phyloP scores from a whole-genome alignment of 768 basidiomycete genomes.

The Boletus vinaceobasis region DNA sequence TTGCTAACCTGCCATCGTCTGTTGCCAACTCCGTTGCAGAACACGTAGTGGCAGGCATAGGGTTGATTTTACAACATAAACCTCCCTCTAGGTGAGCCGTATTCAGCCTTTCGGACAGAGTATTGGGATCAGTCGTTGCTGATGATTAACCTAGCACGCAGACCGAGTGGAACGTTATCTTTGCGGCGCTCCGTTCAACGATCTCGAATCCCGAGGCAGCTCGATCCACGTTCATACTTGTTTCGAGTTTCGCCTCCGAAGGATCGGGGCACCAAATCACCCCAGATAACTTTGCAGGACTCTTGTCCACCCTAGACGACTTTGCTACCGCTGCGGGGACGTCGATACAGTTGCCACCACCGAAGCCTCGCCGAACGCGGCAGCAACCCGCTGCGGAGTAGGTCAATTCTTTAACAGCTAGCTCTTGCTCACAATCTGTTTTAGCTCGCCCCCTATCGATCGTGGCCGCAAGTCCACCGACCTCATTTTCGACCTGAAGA shows the following conservation, averaged over 20 bases:
- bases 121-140: not conserved
- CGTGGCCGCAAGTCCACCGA: constrained; percentile 85
- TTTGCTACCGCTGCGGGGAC: constrained; percentile 79
- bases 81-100: constrained; percentile 56
- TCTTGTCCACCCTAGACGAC: constrained; percentile 80
- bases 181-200: constrained; percentile 82
- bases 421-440: not conserved
- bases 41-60: constrained; percentile 83
- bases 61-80: constrained; percentile 71
- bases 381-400: constrained; percentile 52
- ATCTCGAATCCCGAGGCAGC: constrained; percentile 85
- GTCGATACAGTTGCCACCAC: constrained; percentile 55
- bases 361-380: constrained; percentile 49
- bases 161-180: constrained; percentile 94
- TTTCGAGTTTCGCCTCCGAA: constrained; percentile 62
- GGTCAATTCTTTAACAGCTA: constrained; percentile 8
- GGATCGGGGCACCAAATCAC: constrained; percentile 60
- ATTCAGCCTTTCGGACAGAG: not conserved
- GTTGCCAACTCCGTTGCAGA: constrained; percentile 87
- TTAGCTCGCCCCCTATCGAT: constrained; percentile 71
- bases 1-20: constrained; percentile 71
- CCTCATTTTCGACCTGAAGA: constrained; percentile 69
- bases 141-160: constrained; percentile 54
- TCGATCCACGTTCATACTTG: constrained; percentile 75
- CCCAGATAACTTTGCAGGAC: constrained; percentile 74